Conservation (phyloP, 345 rosid species). For the Hibiscus syriacus region DNA sequence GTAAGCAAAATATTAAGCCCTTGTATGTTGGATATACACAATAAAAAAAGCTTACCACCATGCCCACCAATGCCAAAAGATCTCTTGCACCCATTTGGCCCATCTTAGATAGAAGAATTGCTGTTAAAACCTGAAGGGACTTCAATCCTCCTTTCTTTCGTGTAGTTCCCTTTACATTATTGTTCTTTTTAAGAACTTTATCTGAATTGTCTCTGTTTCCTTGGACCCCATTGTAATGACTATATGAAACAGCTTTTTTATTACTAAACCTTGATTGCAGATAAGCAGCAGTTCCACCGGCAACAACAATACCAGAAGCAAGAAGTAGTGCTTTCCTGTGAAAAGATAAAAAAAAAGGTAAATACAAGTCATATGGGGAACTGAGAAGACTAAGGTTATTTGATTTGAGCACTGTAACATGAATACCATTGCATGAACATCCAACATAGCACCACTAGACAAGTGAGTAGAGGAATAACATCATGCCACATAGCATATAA, state of each 20-base stretch:
- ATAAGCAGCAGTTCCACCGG: constrained; percentile 82
- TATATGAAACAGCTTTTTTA: constrained; percentile 32
- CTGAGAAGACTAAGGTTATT: background rate
- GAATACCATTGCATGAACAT: background rate
- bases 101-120: constrained; percentile 75
- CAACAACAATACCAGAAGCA: constrained; percentile 73
- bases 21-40: background rate
- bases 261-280: constrained; percentile 43
- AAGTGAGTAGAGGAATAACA: no score
- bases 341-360: background rate
- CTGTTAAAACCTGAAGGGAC: constrained; percentile 71
- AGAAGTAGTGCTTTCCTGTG: constrained; percentile 73
- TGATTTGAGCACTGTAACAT: background rate
- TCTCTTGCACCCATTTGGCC: constrained; percentile 83
- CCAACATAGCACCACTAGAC: background rate
- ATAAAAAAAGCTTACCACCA: constrained; percentile 54
- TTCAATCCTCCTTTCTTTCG: constrained; percentile 66
- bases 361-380: background rate
- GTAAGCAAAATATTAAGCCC: background rate
- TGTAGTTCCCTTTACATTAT: constrained; percentile 28
- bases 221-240: constrained; percentile 40
- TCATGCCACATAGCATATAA: no score
- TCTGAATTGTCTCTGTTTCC: constrained; percentile 35
- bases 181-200: constrained; percentile 22
- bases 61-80: constrained; percentile 64